Percentiles rank a stretch among this genome's conserved stretches.
Conservation (phyloP, 192 early-diverging fungal genomes). For the Thamnidium elegans region DNA sequence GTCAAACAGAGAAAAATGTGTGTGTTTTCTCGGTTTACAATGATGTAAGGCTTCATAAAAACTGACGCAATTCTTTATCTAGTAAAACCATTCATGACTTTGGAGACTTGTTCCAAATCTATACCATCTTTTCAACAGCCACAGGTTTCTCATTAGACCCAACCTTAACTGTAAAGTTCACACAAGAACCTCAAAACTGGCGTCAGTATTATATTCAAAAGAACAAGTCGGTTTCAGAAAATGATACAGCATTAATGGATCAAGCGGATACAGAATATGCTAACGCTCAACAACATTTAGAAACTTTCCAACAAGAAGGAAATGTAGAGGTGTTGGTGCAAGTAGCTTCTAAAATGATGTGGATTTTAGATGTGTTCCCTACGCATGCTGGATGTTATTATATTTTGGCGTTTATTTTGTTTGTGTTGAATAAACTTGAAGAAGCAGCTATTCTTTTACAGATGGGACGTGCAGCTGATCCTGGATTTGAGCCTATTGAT, state of each 20-base stretch:
- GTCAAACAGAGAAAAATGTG: background rate
- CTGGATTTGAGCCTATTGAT: slow-evolving; percentile 48
- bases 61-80: background rate
- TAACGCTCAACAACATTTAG: slow-evolving; percentile 39
- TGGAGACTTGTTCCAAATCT: slow-evolving; percentile 51
- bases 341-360: slow-evolving; percentile 48
- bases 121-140: slow-evolving; percentile 43
- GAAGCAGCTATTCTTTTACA: slow-evolving; percentile 48
- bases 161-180: slow-evolving; percentile 22
- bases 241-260: slow-evolving; percentile 38
- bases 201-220: slow-evolving; percentile 41
- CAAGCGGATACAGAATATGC: slow-evolving; percentile 47
- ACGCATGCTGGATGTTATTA: slow-evolving; percentile 54
- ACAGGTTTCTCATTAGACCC: slow-evolving; percentile 44
- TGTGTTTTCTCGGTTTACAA: background rate
- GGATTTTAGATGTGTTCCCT: slow-evolving; percentile 50
- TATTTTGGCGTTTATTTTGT: slow-evolving; percentile 49
- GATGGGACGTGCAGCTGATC: slow-evolving; percentile 50
- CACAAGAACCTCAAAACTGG: slow-evolving; percentile 46
- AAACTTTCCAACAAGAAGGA: slow-evolving; percentile 40
- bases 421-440: slow-evolving; percentile 50
- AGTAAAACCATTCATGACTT: slow-evolving; percentile 54
- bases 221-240: slow-evolving; percentile 27
- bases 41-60: background rate
- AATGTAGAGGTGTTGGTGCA: slow-evolving; percentile 39